Percentiles rank a stretch among this genome's conserved stretches.
These are phyloP conservation scores for Cotoneaster glaucophyllus DNA, from an alignment of 306 rosid species.

Conservation along the genomic window DNA sequence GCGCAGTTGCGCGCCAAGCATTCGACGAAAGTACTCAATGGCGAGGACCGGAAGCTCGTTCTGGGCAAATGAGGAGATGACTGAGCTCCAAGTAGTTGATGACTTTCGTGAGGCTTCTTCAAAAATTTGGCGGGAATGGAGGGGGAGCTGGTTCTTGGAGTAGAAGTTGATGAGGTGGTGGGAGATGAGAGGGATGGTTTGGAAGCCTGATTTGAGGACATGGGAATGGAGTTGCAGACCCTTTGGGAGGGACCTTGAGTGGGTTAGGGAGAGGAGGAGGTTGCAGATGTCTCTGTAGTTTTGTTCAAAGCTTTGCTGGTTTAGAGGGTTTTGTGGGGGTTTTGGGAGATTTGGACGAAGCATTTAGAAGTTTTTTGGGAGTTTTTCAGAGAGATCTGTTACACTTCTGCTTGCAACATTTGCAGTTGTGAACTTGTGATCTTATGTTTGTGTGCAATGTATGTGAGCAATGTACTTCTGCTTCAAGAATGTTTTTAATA, in stretches of 20 bases:
- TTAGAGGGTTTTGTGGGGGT: constrained; percentile 15
- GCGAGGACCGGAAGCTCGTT: constrained; percentile 63
- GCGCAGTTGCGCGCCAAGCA: constrained; percentile 38
- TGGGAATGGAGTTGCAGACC: constrained; percentile 79
- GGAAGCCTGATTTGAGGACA: constrained; percentile 54
- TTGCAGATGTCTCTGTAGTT: constrained; percentile 42
- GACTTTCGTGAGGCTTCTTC: constrained; percentile 36
- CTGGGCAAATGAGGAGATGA: constrained; percentile 66
- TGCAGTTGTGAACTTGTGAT: too few species aligned
- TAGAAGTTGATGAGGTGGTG: constrained; percentile 77
- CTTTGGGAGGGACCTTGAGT: constrained; percentile 47
- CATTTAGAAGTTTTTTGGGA: not conserved
- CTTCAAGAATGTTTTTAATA: too few species aligned
- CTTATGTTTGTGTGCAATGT: too few species aligned
- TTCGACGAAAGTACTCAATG: constrained; percentile 50
- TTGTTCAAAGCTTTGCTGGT: constrained; percentile 18
- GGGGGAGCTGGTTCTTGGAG: constrained; percentile 60
- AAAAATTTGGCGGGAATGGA: constrained; percentile 40
- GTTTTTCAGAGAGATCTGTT: not conserved
- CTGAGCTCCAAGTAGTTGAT: constrained; percentile 77
- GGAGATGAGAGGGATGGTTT: constrained; percentile 49
- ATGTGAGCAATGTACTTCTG: too few species aligned
- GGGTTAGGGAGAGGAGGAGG: constrained; percentile 51
- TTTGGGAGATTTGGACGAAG: not conserved
- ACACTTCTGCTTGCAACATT: not conserved